Percentiles rank a stretch among this genome's conserved stretches.
These are phyloP conservation scores for Rhizophora apiculata DNA, from an alignment of 345 rosid genomes.

Conservation along the genomic window DNA sequence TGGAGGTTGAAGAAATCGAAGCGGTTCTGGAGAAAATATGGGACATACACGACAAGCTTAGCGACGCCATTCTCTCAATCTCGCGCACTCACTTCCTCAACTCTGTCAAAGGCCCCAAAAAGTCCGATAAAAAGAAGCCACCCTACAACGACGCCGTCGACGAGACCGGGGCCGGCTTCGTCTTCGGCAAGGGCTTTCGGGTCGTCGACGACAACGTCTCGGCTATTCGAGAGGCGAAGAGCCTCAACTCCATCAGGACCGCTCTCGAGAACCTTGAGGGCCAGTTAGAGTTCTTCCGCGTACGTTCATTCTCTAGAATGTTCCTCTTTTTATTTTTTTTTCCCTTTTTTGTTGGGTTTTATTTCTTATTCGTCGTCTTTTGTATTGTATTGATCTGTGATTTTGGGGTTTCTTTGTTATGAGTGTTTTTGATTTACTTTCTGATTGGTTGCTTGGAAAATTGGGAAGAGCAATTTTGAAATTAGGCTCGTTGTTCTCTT, in stretches of 20 bases:
- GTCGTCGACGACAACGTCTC: conserved; percentile 45
- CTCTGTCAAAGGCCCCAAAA: conserved; percentile 41
- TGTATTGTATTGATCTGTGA: not conserved
- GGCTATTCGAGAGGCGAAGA: conserved; percentile 76
- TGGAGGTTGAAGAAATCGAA: conserved; percentile 91
- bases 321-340: not conserved
- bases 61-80: conserved; percentile 89
- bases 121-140: conserved; percentile 43
- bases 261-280: conserved; percentile 96
- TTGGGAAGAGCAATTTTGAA: not conserved
- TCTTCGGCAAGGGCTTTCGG: conserved; percentile 70
- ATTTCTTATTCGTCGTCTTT: not conserved
- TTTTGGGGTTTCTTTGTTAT: not conserved
- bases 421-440: not conserved
- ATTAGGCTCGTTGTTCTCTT: too few relatives aligned
- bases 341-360: not conserved
- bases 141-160: conserved; percentile 31
- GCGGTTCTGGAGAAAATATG: conserved; percentile 85
- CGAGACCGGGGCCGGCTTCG: conserved; percentile 52
- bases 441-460: not conserved
- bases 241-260: conserved; percentile 72
- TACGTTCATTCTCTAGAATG: conserved; percentile 25
- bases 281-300: conserved; percentile 90
- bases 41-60: conserved; percentile 92
- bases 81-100: conserved; percentile 73